phyloP scores from a whole-genome alignment of 495 filamentous ascomycete species.

The Hapsidospora chrysogenum region DNA sequence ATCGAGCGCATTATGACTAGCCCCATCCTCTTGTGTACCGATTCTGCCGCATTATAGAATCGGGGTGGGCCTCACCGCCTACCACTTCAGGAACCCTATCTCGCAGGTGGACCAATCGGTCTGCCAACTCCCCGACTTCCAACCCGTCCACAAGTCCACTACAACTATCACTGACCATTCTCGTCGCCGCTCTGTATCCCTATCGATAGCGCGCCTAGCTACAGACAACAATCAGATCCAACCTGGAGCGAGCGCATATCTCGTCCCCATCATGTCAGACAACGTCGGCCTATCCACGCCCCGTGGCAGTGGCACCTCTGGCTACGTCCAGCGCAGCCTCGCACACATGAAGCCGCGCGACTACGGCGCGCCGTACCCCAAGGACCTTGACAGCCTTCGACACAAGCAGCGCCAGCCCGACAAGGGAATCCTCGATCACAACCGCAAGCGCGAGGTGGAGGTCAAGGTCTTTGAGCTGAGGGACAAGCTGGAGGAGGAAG shows the following conservation, averaged over 20 bases:
- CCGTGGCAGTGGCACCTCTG: conserved; percentile 85
- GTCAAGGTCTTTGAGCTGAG: conserved; percentile 82
- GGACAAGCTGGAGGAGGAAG: conserved; percentile 81
- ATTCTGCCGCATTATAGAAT: neutral
- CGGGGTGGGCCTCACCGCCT: neutral
- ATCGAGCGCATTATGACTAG: too few species aligned
- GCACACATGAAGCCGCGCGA: conserved; percentile 74
- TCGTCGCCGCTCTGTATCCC: too few species aligned
- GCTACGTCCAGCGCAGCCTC: conserved; percentile 91
- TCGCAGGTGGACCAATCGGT: too few species aligned
- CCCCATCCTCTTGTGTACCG: too few species aligned
- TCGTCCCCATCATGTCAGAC: conserved; percentile 57
- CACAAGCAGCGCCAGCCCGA: conserved; percentile 75
- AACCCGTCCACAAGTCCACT: too few species aligned
- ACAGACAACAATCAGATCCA: neutral
- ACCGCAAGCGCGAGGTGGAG: conserved; percentile 74
- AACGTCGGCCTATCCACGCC: conserved; percentile 97
- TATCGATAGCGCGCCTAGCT: neutral
- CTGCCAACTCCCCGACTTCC: too few species aligned
- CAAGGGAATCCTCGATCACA: conserved; percentile 83
- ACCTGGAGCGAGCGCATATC: too few species aligned
- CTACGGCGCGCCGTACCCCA: conserved; percentile 41
- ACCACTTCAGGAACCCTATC: too few species aligned
- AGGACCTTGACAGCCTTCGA: conserved; percentile 41
- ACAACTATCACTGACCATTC: neutral